These are phyloP conservation scores for Eragrostis nindensis DNA, from an alignment of 176 grass and related monocot genomes.

Conservation along the genomic window DNA sequence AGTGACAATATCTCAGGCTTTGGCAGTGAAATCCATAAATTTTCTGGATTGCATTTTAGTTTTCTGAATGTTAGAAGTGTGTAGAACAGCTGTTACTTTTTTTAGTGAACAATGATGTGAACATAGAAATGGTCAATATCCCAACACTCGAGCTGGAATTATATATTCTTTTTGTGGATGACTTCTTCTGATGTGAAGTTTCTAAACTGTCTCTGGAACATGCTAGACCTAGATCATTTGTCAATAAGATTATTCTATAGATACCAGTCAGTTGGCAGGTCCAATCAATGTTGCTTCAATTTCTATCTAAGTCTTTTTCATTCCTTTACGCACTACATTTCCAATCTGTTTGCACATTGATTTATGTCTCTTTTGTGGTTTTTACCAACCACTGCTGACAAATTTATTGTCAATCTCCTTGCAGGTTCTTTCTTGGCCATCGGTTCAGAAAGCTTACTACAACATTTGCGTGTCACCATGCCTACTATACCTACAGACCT, in stretches of 20 bases:
- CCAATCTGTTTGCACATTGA: constrained; percentile 5
- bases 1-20: not conserved
- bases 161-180: not conserved
- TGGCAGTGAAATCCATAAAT: not conserved
- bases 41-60: not conserved
- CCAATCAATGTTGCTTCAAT: not conserved
- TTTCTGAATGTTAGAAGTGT: not conserved
- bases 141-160: not conserved
- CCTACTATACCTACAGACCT: constrained; percentile 53
- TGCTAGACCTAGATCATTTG: constrained; percentile 9
- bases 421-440: constrained; percentile 52
- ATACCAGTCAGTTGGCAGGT: not conserved
- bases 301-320: not conserved
- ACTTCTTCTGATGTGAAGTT: not conserved
- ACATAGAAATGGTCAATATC: constrained; percentile 16
- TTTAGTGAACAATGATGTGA: constrained; percentile 6
- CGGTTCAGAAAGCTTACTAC: constrained; percentile 31
- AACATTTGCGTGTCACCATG: constrained; percentile 36
- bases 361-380: not conserved
- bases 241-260: not conserved
- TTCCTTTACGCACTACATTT: not conserved
- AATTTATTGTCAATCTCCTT: constrained; percentile 8
- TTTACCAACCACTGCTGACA: constrained; percentile 1
- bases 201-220: constrained; percentile 13
- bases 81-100: not conserved